A percentile compares a stretch with the other conserved stretches of the same genome.
Evolutionary conservation across 257 asterid species (phyloP).

Genomic region (Rauvolfia tetraphylla): DNA sequence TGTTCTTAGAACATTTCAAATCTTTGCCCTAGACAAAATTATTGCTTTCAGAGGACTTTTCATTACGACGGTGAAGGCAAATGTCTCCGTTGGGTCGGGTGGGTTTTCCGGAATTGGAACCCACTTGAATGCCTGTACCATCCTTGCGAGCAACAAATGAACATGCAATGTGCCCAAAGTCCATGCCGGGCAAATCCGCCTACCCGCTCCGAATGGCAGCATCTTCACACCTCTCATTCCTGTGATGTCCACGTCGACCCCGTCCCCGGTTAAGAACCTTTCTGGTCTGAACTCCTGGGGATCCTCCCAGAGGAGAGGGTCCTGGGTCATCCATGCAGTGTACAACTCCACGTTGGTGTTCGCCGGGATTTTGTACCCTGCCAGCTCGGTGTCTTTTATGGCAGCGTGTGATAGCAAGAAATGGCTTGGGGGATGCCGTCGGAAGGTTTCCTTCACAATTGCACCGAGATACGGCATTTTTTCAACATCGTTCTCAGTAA

Average conservation of each 20-base stretch:
- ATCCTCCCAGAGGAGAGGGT: constrained; percentile 61
- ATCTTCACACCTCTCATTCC: constrained; percentile 79
- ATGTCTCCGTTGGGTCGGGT: constrained; percentile 87
- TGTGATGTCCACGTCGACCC: constrained; percentile 80
- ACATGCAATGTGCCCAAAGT: constrained; percentile 70
- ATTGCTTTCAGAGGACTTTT: constrained; percentile 83
- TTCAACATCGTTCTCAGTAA: constrained; percentile 63
- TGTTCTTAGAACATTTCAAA: constrained; percentile 21
- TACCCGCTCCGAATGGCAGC: constrained; percentile 93
- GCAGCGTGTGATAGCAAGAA: constrained; percentile 81
- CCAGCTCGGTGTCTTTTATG: constrained; percentile 56
- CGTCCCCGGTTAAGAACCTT: constrained; percentile 79
- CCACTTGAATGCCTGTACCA: constrained; percentile 91
- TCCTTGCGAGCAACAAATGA: constrained; percentile 59
- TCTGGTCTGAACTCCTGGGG: constrained; percentile 74
- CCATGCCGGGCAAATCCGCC: constrained; percentile 97
- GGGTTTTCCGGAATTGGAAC: constrained; percentile 69
- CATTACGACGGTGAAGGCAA: constrained; percentile 89
- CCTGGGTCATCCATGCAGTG: constrained; percentile 92
- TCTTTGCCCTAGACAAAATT: constrained; percentile 57
- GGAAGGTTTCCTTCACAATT: constrained; percentile 65
- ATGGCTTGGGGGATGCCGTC: constrained; percentile 91
- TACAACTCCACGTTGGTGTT: constrained; percentile 75
- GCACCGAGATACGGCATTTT: constrained; percentile 80
- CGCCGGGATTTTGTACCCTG: constrained; percentile 80